Percentiles rank a stretch among this genome's conserved stretches.
Evolutionary conservation across 169 alveolate genomes (phyloP).

Genomic region (Amoebophrya sp.): DNA sequence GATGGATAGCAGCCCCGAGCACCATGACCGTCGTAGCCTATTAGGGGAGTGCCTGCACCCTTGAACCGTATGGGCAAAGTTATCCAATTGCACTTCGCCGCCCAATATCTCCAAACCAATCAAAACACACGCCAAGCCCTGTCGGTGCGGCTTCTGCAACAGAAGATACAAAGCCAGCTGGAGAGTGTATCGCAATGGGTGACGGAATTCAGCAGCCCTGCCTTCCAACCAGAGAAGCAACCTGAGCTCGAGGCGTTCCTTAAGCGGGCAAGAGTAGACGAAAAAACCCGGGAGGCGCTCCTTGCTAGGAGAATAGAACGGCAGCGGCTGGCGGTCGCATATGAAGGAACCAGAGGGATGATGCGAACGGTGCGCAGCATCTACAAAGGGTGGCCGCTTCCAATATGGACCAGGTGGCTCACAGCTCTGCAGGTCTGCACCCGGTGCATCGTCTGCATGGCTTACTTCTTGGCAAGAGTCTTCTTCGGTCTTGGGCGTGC

Average conservation of each 20-base stretch:
- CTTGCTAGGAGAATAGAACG: neutral
- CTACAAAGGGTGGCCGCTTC: neutral
- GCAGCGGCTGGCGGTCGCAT: neutral
- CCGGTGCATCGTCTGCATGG: neutral
- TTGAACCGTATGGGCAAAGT: neutral
- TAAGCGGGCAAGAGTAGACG: neutral
- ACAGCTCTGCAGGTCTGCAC: neutral
- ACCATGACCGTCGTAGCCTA: too few species aligned
- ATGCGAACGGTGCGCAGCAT: neutral
- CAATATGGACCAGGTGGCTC: neutral
- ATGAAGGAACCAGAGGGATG: neutral
- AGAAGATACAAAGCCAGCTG: too few species aligned
- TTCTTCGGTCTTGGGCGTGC: neutral
- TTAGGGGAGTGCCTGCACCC: neutral
- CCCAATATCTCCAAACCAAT: neutral
- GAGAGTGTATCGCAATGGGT: neutral
- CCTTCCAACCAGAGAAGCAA: neutral
- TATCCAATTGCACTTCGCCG: neutral
- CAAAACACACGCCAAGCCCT: neutral
- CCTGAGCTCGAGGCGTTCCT: neutral
- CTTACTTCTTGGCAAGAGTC: neutral
- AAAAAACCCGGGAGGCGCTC: neutral
- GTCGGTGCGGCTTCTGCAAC: too few species aligned
- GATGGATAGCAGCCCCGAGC: too few species aligned
- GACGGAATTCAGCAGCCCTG: neutral